Conservation (phyloP, 2,329 filamentous ascomycete species). For the Talaromyces sp. region DNA sequence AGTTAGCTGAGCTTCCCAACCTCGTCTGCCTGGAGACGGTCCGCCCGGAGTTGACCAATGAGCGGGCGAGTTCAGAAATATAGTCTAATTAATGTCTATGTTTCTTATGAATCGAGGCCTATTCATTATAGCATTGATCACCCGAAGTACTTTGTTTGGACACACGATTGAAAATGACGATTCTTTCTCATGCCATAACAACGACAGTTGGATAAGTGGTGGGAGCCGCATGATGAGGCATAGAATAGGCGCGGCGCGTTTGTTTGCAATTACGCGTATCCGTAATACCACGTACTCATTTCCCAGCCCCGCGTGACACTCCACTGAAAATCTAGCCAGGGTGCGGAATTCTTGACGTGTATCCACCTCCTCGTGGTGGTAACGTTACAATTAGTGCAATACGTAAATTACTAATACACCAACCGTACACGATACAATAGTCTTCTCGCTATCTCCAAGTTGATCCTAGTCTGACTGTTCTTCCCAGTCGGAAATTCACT, state of each 20-base stretch:
- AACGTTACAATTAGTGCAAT: not conserved
- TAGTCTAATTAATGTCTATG: not conserved
- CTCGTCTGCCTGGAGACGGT: constrained; percentile 13
- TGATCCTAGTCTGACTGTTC: not conserved
- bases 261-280: not conserved
- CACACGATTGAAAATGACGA: no score
- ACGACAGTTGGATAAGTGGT: not conserved
- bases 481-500: not conserved
- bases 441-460: not conserved
- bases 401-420: not conserved
- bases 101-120: not conserved
- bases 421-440: constrained; percentile 11
- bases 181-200: not conserved
- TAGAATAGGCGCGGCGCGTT: not conserved
- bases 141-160: no score
- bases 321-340: not conserved
- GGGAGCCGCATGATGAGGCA: not conserved
- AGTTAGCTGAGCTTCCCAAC: constrained; percentile 8
- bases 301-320: constrained; percentile 9
- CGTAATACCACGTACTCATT: constrained; percentile 1
- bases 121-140: not conserved
- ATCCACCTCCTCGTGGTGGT: not conserved
- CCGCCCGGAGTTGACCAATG: constrained; percentile 6
- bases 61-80: not conserved
- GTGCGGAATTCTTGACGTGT: not conserved